Base-by-base conservation (phyloP, 345 rosid genomes). In the Dipteronia dyeriana region DNA sequence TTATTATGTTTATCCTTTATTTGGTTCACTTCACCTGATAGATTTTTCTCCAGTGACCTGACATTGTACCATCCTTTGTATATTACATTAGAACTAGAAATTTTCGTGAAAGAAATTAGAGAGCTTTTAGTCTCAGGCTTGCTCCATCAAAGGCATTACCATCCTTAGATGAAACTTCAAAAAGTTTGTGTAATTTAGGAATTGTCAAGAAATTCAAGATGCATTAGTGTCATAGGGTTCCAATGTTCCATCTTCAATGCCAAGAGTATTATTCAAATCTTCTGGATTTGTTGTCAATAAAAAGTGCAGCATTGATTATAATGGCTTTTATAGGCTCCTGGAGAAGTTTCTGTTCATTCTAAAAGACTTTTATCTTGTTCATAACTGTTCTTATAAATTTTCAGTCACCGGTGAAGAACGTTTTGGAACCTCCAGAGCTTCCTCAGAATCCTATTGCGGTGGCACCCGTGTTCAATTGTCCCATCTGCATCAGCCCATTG, bases 401-500 rank as follows among this genome's bases (percentile, higher is more conserved):
- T 54, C 34, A 13, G 66, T 6, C 19, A 39, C 22, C 10, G 10
- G 8, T 1, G 26, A 66, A 38, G 54, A 39, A 59, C 10, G 22
- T 4, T 74, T 54, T 9, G 1, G 16, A 2, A 9, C 25, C 57
- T 8, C 56, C 25, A 8, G 43, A 39, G 20, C 10, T 62, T 29
- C 10, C 68, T 14, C 39, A 74, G 68, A 29, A 25, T 9, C 68
- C 59, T 23, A 14, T 25, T 5, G 13, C 16, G 2, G 76, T 16
- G 57, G 41, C 59, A 14, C 59, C 74, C 1, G 74, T 12, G 1
- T 81, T 77, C 71, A 68, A 45, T 22, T 83, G 86, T 29, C 76
- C 83, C 0, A 83, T 83, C 25, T 80, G 86, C 64, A 57, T 74
- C 56, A 79, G 78, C 9, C 69, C 78, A 9, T n/a, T 83, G 14